Percentiles rank a stretch among this genome's conserved stretches.
These are phyloP conservation scores for Quercus variabilis DNA, from an alignment of 306 rosid species.

Conservation along the genomic window DNA sequence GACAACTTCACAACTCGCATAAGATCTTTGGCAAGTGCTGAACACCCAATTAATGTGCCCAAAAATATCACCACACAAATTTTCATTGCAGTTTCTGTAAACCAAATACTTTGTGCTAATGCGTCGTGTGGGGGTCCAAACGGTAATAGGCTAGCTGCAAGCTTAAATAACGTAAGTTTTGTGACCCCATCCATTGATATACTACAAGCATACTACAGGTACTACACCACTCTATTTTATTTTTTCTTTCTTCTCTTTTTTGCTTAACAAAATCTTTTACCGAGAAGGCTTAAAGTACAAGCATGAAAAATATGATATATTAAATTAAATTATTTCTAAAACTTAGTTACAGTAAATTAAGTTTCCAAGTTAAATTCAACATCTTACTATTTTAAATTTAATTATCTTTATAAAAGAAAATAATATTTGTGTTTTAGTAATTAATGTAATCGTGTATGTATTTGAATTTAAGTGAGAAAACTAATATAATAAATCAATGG, in stretches of 20 bases:
- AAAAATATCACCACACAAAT: conserved; percentile 9
- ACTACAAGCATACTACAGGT: conserved; percentile 36
- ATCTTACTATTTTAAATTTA: no score
- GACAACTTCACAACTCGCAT: conserved; percentile 9
- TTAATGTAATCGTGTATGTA: no score
- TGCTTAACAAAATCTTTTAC: not conserved
- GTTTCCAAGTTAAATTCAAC: no score
- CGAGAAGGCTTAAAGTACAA: no score
- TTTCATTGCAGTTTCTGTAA: conserved; percentile 24
- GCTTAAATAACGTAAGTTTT: conserved; percentile 39
- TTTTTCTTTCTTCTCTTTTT: not conserved
- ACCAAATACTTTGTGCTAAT: conserved; percentile 21
- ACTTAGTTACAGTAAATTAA: no score
- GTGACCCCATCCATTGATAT: conserved; percentile 13
- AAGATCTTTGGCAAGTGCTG: conserved; percentile 27
- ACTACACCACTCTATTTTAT: not conserved
- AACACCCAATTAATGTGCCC: conserved; percentile 28
- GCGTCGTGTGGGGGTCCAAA: conserved; percentile 22
- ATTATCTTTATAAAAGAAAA: no score
- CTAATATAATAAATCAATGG: no score
- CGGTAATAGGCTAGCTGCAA: conserved; percentile 14
- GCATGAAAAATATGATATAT: no score
- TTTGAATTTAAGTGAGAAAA: no score
- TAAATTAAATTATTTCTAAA: no score
- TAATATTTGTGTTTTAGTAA: no score